Base-by-base conservation (phyloP, 768 basidiomycete genomes). In the Boletus reticuloceps region DNA sequence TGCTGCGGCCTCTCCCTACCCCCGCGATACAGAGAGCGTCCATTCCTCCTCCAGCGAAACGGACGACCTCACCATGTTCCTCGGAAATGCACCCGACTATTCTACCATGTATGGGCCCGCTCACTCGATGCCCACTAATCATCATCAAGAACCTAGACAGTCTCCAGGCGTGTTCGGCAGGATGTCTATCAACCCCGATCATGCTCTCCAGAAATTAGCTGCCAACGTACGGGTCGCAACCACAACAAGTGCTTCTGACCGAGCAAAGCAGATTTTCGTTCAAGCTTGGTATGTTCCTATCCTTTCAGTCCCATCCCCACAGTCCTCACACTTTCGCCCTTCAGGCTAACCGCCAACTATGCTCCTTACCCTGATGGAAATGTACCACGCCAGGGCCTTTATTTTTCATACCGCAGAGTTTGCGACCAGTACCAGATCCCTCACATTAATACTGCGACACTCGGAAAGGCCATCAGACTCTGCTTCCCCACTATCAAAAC, bases 401-500 rank as follows among this genome's bases (percentile, higher is more conserved):
- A 95, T 73, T 91, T 92, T 69, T 95, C 93, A 34, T 97, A 95
- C 74, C 82, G 89, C 58, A 79, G 91, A 51, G 86, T 94, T 53
- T 94, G 91, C 72, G 91, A 94, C 75, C 89, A 92, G 73, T 92
- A 94, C 74, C 89, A 89, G 49, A 90, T 94, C 57, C 91, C 90
- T 50, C 91, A 95, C 67, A 92, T 96, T 77, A 97, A 95, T 78
- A 93, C 94, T 37, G 94, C 94, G 61, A 94, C 94, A 2, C 81
- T 97, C 64, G 94, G 94, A 58, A 97, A 97, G 73, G 93, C 94
- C 44, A 94, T 97, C 67, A 82, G 93, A 58, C 82, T 91, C 51
- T 94, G 92, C 71, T 97, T 94, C 75, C 91, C 91, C 47, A 91
- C 89, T 58, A 94, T 97, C 80, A 95, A 94, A 82, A 96, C 94